phyloP scores from a whole-genome alignment of 768 basidiomycete species.

The Suillus placidus region DNA sequence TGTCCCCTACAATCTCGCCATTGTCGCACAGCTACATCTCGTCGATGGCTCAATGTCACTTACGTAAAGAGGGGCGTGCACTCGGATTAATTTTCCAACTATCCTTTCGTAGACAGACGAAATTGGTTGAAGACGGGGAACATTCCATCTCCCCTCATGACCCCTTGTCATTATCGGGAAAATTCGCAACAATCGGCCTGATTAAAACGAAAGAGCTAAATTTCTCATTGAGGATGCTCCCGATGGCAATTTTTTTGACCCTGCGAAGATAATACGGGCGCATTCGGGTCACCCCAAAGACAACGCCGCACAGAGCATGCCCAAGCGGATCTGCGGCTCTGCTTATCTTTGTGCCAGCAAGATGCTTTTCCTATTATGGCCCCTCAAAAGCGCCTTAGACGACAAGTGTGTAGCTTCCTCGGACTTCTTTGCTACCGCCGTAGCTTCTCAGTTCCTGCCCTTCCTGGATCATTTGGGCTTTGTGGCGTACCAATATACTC shows the following conservation, averaged over 20 bases:
- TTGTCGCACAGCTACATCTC: not conserved
- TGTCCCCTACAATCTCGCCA: not conserved
- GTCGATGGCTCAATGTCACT: not conserved
- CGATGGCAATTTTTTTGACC: not conserved
- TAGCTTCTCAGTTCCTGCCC: constrained; percentile 31
- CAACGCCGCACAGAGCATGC: not conserved
- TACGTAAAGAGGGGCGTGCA: not conserved
- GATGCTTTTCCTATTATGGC: not conserved
- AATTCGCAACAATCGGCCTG: not conserved
- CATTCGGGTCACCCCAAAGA: not conserved
- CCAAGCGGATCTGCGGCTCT: not conserved
- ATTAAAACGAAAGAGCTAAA: not conserved
- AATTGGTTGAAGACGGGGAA: not conserved
- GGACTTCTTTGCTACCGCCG: constrained; percentile 38
- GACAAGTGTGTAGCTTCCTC: constrained; percentile 32
- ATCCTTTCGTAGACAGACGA: not conserved
- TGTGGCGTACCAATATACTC: constrained; percentile 30
- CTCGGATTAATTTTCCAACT: not conserved
- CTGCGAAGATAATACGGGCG: not conserved
- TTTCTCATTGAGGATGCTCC: constrained; percentile 6
- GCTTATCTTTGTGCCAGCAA: constrained; percentile 3
- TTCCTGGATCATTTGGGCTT: constrained; percentile 25
- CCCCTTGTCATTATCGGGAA: not conserved
- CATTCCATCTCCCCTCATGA: not conserved
- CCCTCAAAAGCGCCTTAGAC: not conserved